Conservation (phyloP, 2,329 filamentous ascomycete species). For the Cladosporium sp. region DNA sequence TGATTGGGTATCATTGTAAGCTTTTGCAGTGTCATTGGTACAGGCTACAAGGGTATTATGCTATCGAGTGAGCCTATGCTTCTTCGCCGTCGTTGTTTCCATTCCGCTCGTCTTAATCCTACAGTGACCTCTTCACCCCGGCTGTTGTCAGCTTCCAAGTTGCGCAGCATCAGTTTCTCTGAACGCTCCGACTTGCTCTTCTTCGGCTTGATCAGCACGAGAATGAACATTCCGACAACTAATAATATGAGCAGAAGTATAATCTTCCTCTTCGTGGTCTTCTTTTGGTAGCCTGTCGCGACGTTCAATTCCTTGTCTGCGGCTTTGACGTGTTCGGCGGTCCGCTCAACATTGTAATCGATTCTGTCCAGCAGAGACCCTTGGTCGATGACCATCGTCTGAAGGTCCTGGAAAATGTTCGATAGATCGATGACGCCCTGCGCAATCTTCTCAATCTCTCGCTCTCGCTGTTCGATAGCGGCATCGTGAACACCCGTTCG, state of each 20-base stretch:
- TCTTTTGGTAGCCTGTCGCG: slow-evolving; percentile 80
- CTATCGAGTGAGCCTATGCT: not conserved
- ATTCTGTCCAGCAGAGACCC: slow-evolving; percentile 47
- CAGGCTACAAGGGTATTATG: slow-evolving; percentile 6
- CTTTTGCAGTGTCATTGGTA: not conserved
- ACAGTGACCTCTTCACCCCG: not conserved
- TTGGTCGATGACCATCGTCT: slow-evolving; percentile 69
- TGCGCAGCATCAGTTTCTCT: not conserved
- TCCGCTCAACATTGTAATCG: slow-evolving; percentile 88
- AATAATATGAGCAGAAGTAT: slow-evolving; percentile 82
- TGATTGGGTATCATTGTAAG: too few species aligned
- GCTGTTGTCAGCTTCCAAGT: not conserved
- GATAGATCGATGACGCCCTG: slow-evolving; percentile 96
- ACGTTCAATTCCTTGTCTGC: slow-evolving; percentile 89
- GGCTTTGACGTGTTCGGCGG: slow-evolving; percentile 86
- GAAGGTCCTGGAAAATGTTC: slow-evolving; percentile 92
- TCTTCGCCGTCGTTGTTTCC: slow-evolving; percentile 21
- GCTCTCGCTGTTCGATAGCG: slow-evolving; percentile 83
- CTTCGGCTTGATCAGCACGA: slow-evolving; percentile 75
- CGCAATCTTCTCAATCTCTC: slow-evolving; percentile 95
- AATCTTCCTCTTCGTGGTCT: slow-evolving; percentile 83
- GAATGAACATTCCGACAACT: slow-evolving; percentile 78
- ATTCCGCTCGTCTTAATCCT: slow-evolving; percentile 15
- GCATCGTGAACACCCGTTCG: slow-evolving; percentile 67
- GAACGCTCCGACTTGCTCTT: slow-evolving; percentile 16